These are phyloP conservation scores for Rozella allomycis DNA, from an alignment of 371 early-diverging fungal species.

Conservation along the genomic window DNA sequence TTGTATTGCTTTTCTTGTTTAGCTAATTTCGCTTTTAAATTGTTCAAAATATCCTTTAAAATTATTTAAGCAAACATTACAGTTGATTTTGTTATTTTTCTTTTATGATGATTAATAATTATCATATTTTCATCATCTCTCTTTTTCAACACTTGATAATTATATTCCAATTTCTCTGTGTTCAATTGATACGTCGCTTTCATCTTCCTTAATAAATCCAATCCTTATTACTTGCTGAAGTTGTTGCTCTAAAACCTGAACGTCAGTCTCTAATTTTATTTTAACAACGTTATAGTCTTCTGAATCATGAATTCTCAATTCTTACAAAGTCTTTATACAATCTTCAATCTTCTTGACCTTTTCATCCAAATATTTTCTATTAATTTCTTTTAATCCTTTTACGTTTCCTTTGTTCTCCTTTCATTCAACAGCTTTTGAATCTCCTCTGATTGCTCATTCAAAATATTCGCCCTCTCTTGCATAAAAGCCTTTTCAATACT, in stretches of 20 bases:
- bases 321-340: conserved; percentile 18
- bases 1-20: conserved; percentile 21
- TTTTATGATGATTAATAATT: conserved; percentile 23
- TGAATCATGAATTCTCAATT: conserved; percentile 19
- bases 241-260: conserved; percentile 34
- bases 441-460: conserved; percentile 14
- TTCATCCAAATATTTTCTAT: conserved; percentile 20
- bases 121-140: conserved; percentile 31
- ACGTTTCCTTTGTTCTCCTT: conserved; percentile 16
- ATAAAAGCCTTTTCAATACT: conserved; percentile 23
- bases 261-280: conserved; percentile 31
- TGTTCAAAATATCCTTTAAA: conserved; percentile 20
- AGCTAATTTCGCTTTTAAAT: conserved; percentile 15
- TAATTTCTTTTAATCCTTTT: conserved; percentile 1
- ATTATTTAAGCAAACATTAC: conserved; percentile 3
- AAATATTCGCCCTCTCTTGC: conserved; percentile 19
- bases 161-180: conserved; percentile 34
- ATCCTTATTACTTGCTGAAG: conserved; percentile 13
- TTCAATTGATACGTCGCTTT: conserved; percentile 32
- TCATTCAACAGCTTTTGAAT: conserved; percentile 11
- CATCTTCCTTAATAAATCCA: conserved; percentile 10
- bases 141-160: conserved; percentile 31
- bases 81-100: conserved; percentile 24
- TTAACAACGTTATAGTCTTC: conserved; percentile 32
- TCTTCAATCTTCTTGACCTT: conserved; percentile 19